Conservation (phyloP, 345 rosid genomes). For the Hibiscus trionum region DNA sequence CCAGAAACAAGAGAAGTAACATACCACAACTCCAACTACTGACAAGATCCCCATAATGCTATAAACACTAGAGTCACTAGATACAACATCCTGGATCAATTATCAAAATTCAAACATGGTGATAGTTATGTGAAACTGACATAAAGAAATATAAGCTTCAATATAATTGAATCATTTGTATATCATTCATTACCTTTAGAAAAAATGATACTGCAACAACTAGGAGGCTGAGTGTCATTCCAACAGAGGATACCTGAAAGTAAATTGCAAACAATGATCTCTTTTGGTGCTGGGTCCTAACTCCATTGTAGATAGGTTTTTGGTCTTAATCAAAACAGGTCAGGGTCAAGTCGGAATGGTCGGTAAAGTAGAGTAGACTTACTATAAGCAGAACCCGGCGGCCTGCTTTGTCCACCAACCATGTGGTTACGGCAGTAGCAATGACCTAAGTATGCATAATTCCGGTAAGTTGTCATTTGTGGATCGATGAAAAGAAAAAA, state of each 20-base stretch:
- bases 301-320: not conserved
- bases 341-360: not conserved
- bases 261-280: not conserved
- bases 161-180: not conserved
- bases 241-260: slow-evolving; percentile 61
- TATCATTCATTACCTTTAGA: slow-evolving; percentile 35
- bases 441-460: slow-evolving; percentile 38
- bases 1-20: slow-evolving; percentile 11
- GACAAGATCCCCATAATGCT: slow-evolving; percentile 56
- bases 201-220: slow-evolving; percentile 72
- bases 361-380: slow-evolving; percentile 27
- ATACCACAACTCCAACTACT: slow-evolving; percentile 89
- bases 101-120: not conserved
- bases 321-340: not conserved
- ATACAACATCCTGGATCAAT: slow-evolving; percentile 44
- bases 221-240: slow-evolving; percentile 77
- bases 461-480: not conserved
- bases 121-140: not conserved
- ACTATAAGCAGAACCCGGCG: slow-evolving; percentile 83
- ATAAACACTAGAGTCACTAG: slow-evolving; percentile 49
- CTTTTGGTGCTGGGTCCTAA: not conserved
- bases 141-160: not conserved
- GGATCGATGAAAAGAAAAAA: not conserved
- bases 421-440: slow-evolving; percentile 77
- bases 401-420: slow-evolving; percentile 83